phyloP scores from a whole-genome alignment of 192 early-diverging fungal genomes.

The Allomyces javanicus region DNA sequence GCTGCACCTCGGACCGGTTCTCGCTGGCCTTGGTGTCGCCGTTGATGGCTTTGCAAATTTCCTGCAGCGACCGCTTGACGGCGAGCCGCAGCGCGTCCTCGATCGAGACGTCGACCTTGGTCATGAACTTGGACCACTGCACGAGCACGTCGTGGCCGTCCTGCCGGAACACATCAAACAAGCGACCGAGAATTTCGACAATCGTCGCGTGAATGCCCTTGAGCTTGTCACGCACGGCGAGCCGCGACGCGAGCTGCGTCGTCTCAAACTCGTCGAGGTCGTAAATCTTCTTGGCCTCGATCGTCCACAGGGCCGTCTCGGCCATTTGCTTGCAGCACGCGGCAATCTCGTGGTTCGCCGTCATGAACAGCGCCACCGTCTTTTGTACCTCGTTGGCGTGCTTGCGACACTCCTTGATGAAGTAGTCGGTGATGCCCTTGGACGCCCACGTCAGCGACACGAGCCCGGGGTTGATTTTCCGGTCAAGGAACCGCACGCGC shows the following conservation, averaged over 20 bases:
- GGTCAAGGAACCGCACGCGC: slow-evolving; percentile 36
- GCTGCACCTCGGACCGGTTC: slow-evolving; percentile 25
- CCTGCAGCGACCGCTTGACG: slow-evolving; percentile 31
- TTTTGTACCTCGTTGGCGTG: slow-evolving; percentile 35
- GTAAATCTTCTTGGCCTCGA: slow-evolving; percentile 40
- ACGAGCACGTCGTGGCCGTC: slow-evolving; percentile 35
- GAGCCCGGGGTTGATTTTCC: slow-evolving; percentile 44
- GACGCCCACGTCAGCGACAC: slow-evolving; percentile 31
- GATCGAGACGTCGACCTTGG: slow-evolving; percentile 28
- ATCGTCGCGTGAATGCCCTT: slow-evolving; percentile 21
- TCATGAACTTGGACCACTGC: slow-evolving; percentile 32
- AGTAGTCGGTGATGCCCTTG: slow-evolving; percentile 42
- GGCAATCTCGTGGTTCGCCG: slow-evolving; percentile 22
- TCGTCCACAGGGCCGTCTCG: slow-evolving; percentile 29
- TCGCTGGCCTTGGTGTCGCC: slow-evolving; percentile 33
- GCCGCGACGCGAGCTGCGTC: slow-evolving; percentile 20
- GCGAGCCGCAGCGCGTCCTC: slow-evolving; percentile 29
- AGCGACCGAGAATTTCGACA: slow-evolving; percentile 3
- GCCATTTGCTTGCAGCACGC: slow-evolving; percentile 24
- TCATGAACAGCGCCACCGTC: slow-evolving; percentile 32
- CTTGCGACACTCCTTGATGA: slow-evolving; percentile 40
- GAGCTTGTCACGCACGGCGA: slow-evolving; percentile 19
- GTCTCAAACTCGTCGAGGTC: slow-evolving; percentile 32
- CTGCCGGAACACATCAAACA: slow-evolving; percentile 21
- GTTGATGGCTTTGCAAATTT: slow-evolving; percentile 39